Evolutionary conservation across 2,329 filamentous ascomycete genomes (phyloP), one percentile per base, ranked within the genome.

Genomic region (Penicillium sp.): DNA sequence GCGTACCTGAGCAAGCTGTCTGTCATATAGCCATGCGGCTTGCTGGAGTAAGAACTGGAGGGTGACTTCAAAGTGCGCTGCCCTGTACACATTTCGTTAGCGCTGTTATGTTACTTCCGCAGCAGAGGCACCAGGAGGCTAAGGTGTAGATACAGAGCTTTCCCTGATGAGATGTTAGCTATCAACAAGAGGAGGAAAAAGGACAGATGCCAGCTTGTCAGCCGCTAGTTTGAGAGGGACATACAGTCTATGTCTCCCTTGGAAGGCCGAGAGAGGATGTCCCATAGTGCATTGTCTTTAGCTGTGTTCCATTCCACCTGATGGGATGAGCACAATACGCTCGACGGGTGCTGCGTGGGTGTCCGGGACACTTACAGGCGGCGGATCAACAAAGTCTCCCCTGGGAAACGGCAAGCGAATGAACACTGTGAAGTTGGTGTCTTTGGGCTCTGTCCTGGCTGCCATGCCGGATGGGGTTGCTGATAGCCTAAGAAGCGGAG

Each of bases 271-370:
- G 92, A 96, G 6, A 98, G 85, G 53, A 96, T 87, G 74, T 91
- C 91, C 95, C 95, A 99, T 16, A 99, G 78, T 10, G 87, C 87
- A 60, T 91, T 89, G 71, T 98, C 95, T 75, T 97, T 98, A 22
- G 84, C 81, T 1, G 89, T 84, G 75, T 93, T 88, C 95, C 95
- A 99, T 75, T 92, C 87, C 56, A 95, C 88, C 92, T 96, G 67
- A 16, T 35, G 69, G 61, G 33, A 55, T 62, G 35, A 70, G 67
- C 56, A 22, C 19, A 50, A 63, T 59, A 58, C 64, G 58, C 51
- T 33, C 35, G 27, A 53, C 16, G 18, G 27, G 41, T 37, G 7
- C 40, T 19, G 11, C 56, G 10, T 31, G 40, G 24, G 53, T 54
- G 44, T 35, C 4, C 16, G 5, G 31, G 14, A 13, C 24, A 73